Conservation (phyloP, 2,329 filamentous ascomycete genomes). For the Alternaria metachromatica region DNA sequence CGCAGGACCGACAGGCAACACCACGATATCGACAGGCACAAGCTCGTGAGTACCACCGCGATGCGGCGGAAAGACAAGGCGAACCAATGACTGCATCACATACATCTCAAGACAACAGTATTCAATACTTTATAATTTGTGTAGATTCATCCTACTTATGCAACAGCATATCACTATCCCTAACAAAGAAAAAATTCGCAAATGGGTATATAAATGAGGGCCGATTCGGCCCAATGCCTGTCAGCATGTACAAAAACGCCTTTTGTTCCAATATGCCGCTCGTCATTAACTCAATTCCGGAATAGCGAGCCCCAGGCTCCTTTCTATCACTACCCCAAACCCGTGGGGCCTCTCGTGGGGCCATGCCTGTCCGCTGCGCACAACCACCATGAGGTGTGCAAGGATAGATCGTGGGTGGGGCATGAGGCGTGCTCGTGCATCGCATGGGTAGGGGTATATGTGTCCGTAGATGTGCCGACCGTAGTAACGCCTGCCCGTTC, state of each 20-base stretch:
- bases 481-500: not conserved
- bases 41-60: too few species aligned
- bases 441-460: not conserved
- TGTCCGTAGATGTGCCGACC: not conserved
- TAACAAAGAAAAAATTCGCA: not conserved
- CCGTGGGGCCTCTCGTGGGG: not conserved
- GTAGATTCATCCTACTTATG: not conserved
- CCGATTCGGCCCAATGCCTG: not conserved
- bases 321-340: not conserved
- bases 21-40: too few species aligned
- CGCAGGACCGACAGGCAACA: too few species aligned
- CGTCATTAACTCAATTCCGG: not conserved
- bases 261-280: not conserved
- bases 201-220: constrained; percentile 11
- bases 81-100: not conserved
- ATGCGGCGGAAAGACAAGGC: too few species aligned
- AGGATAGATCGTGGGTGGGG: not conserved
- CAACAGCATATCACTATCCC: not conserved
- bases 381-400: not conserved
- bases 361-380: not conserved
- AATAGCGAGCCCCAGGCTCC: not conserved
- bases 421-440: not conserved
- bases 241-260: constrained; percentile 1
- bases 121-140: not conserved
- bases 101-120: not conserved